Base-by-base conservation (phyloP, 768 basidiomycete species). In the Zangia roseola region DNA sequence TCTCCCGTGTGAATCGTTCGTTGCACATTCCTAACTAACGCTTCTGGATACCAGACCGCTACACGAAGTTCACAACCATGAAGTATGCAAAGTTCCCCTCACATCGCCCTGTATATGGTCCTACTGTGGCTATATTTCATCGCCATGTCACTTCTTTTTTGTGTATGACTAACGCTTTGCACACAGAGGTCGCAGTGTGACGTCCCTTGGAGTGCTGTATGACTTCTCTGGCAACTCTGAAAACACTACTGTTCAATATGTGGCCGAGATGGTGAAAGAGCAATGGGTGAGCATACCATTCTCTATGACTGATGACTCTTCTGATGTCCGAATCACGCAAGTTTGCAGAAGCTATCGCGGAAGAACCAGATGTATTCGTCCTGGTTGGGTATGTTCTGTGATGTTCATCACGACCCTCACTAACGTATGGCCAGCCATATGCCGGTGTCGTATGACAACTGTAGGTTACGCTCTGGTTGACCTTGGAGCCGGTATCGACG, bases 341-440 rank as follows among this genome's bases (percentile, higher is more conserved):
- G 91, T 94, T 94, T 64, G 56, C 69, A 1, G 82, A 88, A 13
- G 90, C 87, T 1, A 92, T 94, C 52, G 67, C 74, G 35, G 86
- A 91, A 9, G 83, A 84, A 59, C 91, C 92, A 13, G 91, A 93
- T 65, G 73, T 91, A 52, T 95, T 94, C 72, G 60, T 90, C 46
- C 77, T 91, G 45, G 78, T 77, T 47, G 83, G 85, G 85, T 83
- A 43, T 25, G 77, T 58, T 45, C 45, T 33, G 47, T 43, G 1
- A 6, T 10, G 17, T 14, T 26, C 33, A 9, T 43, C 36, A 4
- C 2, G 38, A 19, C 24, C 40, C 9, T 35, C 3, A 20, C 39
- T 53, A 36, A 59, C 20, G 8, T 24, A 17, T n/a, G 9, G 17
- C 26, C 40, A 90, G 87, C 14, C 92, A 95, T 65, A 94, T 94